These are phyloP conservation scores for Saturnispora sanitii DNA, from an alignment of 805 yeast genomes.

Conservation along the genomic window DNA sequence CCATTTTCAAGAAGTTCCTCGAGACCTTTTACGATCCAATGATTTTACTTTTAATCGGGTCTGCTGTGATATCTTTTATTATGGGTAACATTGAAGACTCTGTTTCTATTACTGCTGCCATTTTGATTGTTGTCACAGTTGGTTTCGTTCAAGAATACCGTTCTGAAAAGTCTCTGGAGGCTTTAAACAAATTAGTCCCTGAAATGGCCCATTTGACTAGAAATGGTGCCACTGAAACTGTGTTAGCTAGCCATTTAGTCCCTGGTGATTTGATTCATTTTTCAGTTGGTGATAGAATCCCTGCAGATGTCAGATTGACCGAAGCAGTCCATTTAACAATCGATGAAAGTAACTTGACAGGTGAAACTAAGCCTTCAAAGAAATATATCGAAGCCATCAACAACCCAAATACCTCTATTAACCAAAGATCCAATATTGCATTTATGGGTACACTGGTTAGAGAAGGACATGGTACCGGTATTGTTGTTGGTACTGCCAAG, in stretches of 20 bases:
- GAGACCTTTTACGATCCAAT: constrained; percentile 84
- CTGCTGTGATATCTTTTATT: constrained; percentile 75
- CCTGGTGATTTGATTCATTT: constrained; percentile 94
- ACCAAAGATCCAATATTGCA: constrained; percentile 70
- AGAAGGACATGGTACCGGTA: constrained; percentile 90
- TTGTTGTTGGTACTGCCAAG: constrained; percentile 83
- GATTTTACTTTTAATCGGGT: constrained; percentile 78
- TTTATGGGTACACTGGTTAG: constrained; percentile 97
- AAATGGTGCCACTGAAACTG: constrained; percentile 67
- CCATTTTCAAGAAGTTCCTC: constrained; percentile 58
- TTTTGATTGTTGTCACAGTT: constrained; percentile 86
- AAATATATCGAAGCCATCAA: constrained; percentile 44
- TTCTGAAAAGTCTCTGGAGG: constrained; percentile 89
- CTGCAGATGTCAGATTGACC: constrained; percentile 84
- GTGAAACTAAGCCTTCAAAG: constrained; percentile 83
- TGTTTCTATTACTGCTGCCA: constrained; percentile 85
- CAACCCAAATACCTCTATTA: constrained; percentile 22
- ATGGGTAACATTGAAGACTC: constrained; percentile 98
- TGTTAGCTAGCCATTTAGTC: constrained; percentile 77
- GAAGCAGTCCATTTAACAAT: constrained; percentile 72
- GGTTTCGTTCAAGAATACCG: constrained; percentile 97
- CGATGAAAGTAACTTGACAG: constrained; percentile 92
- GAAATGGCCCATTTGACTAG: constrained; percentile 92
- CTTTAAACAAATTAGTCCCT: constrained; percentile 86
- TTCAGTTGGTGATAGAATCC: constrained; percentile 88